Base-by-base conservation (phyloP, 208 protist genomes). In the Crithidia sp. region DNA sequence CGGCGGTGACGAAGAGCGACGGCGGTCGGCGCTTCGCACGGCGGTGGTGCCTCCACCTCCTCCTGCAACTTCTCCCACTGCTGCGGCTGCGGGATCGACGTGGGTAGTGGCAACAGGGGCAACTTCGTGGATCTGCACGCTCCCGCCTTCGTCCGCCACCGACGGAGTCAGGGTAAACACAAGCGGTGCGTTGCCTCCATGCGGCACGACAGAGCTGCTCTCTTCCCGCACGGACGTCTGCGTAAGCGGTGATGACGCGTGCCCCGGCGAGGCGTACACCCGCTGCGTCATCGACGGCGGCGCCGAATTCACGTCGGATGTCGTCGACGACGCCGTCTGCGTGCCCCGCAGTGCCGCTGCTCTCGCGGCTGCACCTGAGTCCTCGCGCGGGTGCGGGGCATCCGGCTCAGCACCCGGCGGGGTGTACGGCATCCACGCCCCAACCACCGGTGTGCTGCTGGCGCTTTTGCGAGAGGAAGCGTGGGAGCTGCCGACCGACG, bases 11-110 rank as follows among this genome's bases (percentile, higher is more conserved):
- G 37, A 92, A 92, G 16, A 92, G 80, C 12, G 87, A 78, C 4
- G 87, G 87, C 17, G 87, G 87, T 5, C 87, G 87, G 9, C 61
- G 55, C 70, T 86, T 87, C 41, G 74, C 62, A 1, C 79, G 79
- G 3, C 77, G 77, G 4, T 55, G 50, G 16, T 17, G 8, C 16
- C 50, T 55, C 50, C 50, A 0, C 50, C 16, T 55, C 14, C 8
- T 47, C 17, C 41, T 52, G 40, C 0, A 41, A 0, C 7, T 28
- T 4, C 19, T 53, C 39, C 53, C n/a, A 43, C 40, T 52, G n/a
- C 17, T 13, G 53, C 40, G 19, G 17, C 13, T 70, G 9, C 65
- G 28, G 16, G 16, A 28, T 28, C 28, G 28, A 28, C 28, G 28
- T 28, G 28, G 0, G 28, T 28, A 28, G 28, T 28, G 28, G 28